Percentiles rank a stretch among this genome's conserved stretches.
These are phyloP conservation scores for Chlorociboria aeruginascens DNA, from an alignment of 495 filamentous ascomycete species.

Conservation along the genomic window DNA sequence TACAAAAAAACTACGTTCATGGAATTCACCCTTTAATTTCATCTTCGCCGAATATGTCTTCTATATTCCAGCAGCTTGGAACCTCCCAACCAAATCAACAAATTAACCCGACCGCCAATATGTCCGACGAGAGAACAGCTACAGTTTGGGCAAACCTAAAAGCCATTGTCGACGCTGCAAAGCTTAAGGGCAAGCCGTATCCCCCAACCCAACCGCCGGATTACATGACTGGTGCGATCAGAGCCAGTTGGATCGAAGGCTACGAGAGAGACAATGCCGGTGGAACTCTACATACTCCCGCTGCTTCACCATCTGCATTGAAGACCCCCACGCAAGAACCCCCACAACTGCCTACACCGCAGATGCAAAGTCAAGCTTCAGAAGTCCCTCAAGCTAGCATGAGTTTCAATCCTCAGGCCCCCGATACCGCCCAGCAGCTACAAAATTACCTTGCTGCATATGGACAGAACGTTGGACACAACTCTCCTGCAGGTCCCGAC, in stretches of 20 bases:
- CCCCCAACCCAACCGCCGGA: slow-evolving; percentile 23
- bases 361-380: neutral
- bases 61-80: slow-evolving; percentile 11
- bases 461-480: neutral
- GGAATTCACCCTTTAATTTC: neutral
- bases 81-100: neutral
- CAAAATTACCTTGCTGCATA: slow-evolving; percentile 5
- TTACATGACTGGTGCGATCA: slow-evolving; percentile 18
- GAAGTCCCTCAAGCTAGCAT: neutral
- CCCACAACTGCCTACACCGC: slow-evolving; percentile 1
- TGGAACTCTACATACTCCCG: slow-evolving; percentile 7
- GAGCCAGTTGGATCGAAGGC: slow-evolving; percentile 22
- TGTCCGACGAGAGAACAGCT: neutral
- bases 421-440: slow-evolving; percentile 4
- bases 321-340: neutral
- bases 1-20: neutral
- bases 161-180: slow-evolving; percentile 5
- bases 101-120: neutral
- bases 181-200: slow-evolving; percentile 21
- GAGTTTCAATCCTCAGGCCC: neutral
- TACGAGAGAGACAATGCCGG: slow-evolving; percentile 20
- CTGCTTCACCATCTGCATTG: neutral
- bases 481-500: neutral
- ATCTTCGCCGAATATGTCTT: slow-evolving; percentile 1
- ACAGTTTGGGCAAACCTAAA: slow-evolving; percentile 4